A percentile compares a stretch with the other conserved stretches of the same genome.
Evolutionary conservation across 1,139 yeast genomes (phyloP).

Genomic region (Saccharomyces hybrid): DNA sequence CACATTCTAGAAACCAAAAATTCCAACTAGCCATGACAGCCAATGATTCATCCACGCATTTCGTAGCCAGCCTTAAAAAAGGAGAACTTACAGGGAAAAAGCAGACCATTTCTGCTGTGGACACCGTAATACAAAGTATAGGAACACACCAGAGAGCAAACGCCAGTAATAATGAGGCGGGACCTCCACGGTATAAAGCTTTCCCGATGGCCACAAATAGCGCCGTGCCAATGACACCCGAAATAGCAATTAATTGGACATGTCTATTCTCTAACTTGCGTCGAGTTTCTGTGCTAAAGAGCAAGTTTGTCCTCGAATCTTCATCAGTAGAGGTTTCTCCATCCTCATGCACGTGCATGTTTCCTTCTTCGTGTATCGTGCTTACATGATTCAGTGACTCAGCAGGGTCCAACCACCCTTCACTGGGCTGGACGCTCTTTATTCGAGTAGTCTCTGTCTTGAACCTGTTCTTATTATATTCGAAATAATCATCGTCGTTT

Average conservation of each 20-base stretch:
- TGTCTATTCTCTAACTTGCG: slow-evolving; percentile 50
- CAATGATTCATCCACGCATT: slow-evolving; percentile 59
- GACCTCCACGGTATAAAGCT: slow-evolving; percentile 65
- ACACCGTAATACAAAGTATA: slow-evolving; percentile 57
- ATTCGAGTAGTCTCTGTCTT: not conserved
- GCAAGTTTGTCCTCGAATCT: slow-evolving; percentile 13
- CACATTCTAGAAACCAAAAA: slow-evolving; percentile 68
- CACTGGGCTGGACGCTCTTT: not conserved
- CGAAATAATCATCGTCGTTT: not conserved
- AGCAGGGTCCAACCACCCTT: slow-evolving; percentile 1
- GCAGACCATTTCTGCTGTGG: slow-evolving; percentile 78
- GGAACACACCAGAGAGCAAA: slow-evolving; percentile 55
- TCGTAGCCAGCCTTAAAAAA: slow-evolving; percentile 46
- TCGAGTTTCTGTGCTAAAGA: slow-evolving; percentile 21
- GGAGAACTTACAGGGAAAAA: slow-evolving; percentile 69
- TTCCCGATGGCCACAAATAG: slow-evolving; percentile 67
- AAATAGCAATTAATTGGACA: slow-evolving; percentile 71
- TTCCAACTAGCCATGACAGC: slow-evolving; percentile 78
- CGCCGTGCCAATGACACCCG: slow-evolving; percentile 84
- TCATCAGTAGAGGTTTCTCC: slow-evolving; percentile 6
- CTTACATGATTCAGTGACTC: not conserved
- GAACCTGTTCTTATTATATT: not conserved
- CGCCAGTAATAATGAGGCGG: slow-evolving; percentile 65
- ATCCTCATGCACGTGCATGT: not conserved
- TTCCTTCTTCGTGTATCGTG: not conserved